phyloP scores from a whole-genome alignment of 352 stramenopile species.

The Elongisporangium undulatum region DNA sequence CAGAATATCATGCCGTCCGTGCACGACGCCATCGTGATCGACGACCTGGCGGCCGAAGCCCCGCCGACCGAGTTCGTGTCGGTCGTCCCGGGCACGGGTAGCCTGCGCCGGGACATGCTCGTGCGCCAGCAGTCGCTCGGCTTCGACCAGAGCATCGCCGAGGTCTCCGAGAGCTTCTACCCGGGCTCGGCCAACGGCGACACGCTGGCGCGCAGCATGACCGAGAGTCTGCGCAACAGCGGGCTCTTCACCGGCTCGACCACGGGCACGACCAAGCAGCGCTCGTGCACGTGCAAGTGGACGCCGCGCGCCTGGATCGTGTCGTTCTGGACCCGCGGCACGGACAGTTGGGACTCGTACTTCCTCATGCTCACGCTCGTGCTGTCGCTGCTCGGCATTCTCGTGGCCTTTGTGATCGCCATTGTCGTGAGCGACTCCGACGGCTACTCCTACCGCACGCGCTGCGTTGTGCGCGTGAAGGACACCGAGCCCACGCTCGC shows the following conservation, averaged over 20 bases:
- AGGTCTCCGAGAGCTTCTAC: not conserved
- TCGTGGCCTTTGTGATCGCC: constrained; percentile 30
- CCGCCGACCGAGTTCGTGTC: not conserved
- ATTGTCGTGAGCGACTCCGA: constrained; percentile 24
- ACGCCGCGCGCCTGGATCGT: constrained; percentile 16
- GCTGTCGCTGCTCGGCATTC: constrained; percentile 44
- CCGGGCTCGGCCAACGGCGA: not conserved
- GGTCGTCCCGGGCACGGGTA: constrained; percentile 5
- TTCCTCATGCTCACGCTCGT: constrained; percentile 53
- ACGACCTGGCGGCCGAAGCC: constrained; percentile 16
- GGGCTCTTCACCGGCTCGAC: not conserved
- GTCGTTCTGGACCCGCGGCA: constrained; percentile 48
- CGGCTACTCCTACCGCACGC: constrained; percentile 27
- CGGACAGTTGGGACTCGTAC: constrained; percentile 74
- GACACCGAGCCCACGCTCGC: constrained; percentile 17
- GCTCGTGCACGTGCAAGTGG: constrained; percentile 9
- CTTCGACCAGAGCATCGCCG: not conserved
- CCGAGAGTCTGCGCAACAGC: not conserved
- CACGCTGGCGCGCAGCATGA: not conserved
- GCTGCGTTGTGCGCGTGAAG: constrained; percentile 34
- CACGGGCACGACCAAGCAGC: constrained; percentile 8
- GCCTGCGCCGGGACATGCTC: constrained; percentile 14
- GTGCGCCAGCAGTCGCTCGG: not conserved
- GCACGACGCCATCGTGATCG: constrained; percentile 75
- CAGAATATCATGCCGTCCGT: constrained; percentile 72